Conservation (phyloP, 345 rosid genomes). For the Kernera saxatilis region DNA sequence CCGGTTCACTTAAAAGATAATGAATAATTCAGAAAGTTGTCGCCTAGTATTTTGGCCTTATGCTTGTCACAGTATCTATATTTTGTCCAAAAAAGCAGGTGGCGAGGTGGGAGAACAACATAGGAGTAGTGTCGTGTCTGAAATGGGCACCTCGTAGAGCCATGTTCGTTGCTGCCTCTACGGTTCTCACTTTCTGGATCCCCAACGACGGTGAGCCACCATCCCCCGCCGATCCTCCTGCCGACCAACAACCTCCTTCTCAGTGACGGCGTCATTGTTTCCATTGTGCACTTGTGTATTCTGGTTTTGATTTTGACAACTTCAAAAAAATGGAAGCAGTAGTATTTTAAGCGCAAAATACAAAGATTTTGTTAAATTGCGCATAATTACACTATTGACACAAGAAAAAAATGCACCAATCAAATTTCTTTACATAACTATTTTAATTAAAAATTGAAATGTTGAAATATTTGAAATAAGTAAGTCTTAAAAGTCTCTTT, state of each 20-base stretch:
- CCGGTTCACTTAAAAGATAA: not conserved
- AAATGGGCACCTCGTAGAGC: slow-evolving; percentile 96
- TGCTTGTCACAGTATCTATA: slow-evolving; percentile 5
- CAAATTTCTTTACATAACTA: too few relatives aligned
- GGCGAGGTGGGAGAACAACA: slow-evolving; percentile 70
- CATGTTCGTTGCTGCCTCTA: slow-evolving; percentile 83
- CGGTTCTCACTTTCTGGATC: slow-evolving; percentile 89
- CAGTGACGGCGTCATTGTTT: slow-evolving; percentile 12
- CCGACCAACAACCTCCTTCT: slow-evolving; percentile 12
- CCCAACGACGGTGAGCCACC: slow-evolving; percentile 46
- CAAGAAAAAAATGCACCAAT: not conserved
- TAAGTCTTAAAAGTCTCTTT: too few relatives aligned
- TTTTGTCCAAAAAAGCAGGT: slow-evolving; percentile 39
- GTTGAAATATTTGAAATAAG: too few relatives aligned
- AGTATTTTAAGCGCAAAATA: not conserved
- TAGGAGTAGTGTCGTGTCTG: slow-evolving; percentile 74
- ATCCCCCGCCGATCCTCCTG: slow-evolving; percentile 11
- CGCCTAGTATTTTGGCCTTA: not conserved
- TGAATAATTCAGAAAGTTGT: not conserved
- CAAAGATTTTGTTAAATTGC: not conserved
- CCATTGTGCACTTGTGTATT: not conserved
- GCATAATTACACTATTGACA: not conserved
- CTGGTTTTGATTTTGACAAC: not conserved
- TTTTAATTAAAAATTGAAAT: too few relatives aligned
- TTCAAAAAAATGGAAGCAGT: not conserved